Evolutionary conservation across 1,284 basidiomycete species (phyloP), one percentile per base, ranked within the genome.

Genomic region (Papiliotrema laurentii): DNA sequence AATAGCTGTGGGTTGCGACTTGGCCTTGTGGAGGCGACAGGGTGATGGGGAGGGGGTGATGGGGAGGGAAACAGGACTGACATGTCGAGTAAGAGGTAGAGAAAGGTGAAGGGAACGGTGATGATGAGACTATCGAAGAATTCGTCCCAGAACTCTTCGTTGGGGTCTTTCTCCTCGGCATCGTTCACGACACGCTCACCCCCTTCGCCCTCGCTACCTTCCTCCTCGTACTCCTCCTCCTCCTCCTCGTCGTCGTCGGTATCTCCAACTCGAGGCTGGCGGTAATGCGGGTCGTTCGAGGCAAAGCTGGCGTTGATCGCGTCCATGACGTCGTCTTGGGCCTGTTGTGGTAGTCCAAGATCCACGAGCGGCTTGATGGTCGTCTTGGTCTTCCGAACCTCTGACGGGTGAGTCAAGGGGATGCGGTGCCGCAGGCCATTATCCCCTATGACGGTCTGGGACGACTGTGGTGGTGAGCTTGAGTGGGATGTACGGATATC

Each of bases 51-150:
- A 22, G 26, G 4, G 25, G 27, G 22, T 19, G 27, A 21, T 14
- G 21, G 18, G 21, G 31, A 22, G 4, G 25, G 19, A 42, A n/a
- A 4, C 60, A 5, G 60, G 49, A 63, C 69, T 60, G 42, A 72
- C 63, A 74, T 66, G 47, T 73, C 67, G 14, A 74, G 57, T 45
- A 74, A 50, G 26, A 74, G 53, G 44, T 64, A 74, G 14, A 74
- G 55, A 34, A 69, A 68, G 5, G 57, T 53, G 43, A 72, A 71
- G 10, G 72, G 72, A 22, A 74, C 61, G n/a, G 68, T 61, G 19
- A 66, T 54, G 37, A 73, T 59, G 50, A 69, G 50, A 13, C 63
- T 55, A 46, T 69, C 66, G 45, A 74, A 73, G n/a, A 71, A 54
- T 51, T 72, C 71, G 53, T 74, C 72, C 51, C 63, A 64, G 22